phyloP scores from a whole-genome alignment of 352 stramenopile species.

The Globisporangium acanthophoron region DNA sequence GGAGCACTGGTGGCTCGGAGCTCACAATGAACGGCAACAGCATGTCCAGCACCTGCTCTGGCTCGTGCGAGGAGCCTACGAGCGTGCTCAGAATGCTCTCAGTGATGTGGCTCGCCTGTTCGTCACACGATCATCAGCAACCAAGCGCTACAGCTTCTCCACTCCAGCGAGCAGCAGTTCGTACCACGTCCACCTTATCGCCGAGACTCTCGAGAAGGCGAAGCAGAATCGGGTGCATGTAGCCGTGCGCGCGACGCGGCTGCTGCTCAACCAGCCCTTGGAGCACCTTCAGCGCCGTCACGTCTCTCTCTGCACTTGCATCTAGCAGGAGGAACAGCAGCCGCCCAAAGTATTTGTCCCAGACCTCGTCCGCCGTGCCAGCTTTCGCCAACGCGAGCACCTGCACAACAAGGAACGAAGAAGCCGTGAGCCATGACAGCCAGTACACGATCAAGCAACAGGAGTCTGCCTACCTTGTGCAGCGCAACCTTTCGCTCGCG shows the following conservation, averaged over 20 bases:
- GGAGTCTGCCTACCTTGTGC: slow-evolving; percentile 31
- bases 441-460: background rate
- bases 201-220: slow-evolving; percentile 45
- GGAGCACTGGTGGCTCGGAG: slow-evolving; percentile 34
- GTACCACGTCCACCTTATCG: slow-evolving; percentile 35
- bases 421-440: background rate
- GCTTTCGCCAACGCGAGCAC: slow-evolving; percentile 24
- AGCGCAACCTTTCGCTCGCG: slow-evolving; percentile 32
- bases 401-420: slow-evolving; percentile 14
- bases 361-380: slow-evolving; percentile 20
- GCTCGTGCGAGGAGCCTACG: slow-evolving; percentile 23
- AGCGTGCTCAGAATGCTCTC: slow-evolving; percentile 41
- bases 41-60: slow-evolving; percentile 30
- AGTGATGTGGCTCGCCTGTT: slow-evolving; percentile 42
- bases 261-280: slow-evolving; percentile 38
- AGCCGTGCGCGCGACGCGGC: slow-evolving; percentile 33
- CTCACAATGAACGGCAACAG: slow-evolving; percentile 33
- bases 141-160: background rate
- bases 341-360: slow-evolving; percentile 34
- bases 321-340: slow-evolving; percentile 43
- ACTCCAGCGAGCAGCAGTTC: slow-evolving; percentile 2
- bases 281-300: slow-evolving; percentile 49
- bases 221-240: slow-evolving; percentile 52
- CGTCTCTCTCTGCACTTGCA: slow-evolving; percentile 34
- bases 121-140: background rate